phyloP scores from a whole-genome alignment of 2,329 filamentous ascomycete genomes.

The Hypoxylon sp. region DNA sequence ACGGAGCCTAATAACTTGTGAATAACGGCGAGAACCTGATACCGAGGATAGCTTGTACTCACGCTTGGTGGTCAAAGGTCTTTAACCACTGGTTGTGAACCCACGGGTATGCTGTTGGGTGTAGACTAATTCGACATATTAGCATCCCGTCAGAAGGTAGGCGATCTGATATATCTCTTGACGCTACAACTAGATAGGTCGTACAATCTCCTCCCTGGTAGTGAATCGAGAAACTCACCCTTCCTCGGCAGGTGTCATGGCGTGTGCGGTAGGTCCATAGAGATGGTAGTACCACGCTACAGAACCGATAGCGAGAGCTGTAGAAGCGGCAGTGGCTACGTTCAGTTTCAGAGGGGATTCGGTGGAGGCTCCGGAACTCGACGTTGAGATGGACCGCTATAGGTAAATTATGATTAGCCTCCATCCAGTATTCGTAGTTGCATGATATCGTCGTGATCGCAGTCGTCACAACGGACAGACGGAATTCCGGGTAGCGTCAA shows the following conservation, averaged over 20 bases:
- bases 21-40: constrained; percentile 12
- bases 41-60: constrained; percentile 56
- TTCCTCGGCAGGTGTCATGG: constrained; percentile 94
- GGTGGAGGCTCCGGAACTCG: constrained; percentile 74
- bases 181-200: constrained; percentile 30
- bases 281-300: constrained; percentile 98
- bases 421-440: too few relatives aligned
- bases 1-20: constrained; percentile 81
- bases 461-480: constrained; percentile 35
- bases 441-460: constrained; percentile 8
- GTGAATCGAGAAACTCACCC: constrained; percentile 91
- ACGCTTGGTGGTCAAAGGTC: constrained; percentile 97
- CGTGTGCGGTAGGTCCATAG: constrained; percentile 87
- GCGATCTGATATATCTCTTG: constrained; percentile 31
- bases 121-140: constrained; percentile 69
- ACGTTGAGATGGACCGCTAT: constrained; percentile 75
- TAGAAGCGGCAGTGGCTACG: constrained; percentile 85
- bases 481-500: constrained; percentile 11
- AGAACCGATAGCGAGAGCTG: constrained; percentile 84
- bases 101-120: constrained; percentile 93
- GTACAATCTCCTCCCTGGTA: constrained; percentile 16
- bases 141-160: constrained; percentile 23
- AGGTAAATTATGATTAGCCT: constrained; percentile 46
- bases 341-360: constrained; percentile 84
- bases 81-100: constrained; percentile 90